Conservation (phyloP, 2,329 filamentous ascomycete genomes). For the Coniochaeta hoffmannii region DNA sequence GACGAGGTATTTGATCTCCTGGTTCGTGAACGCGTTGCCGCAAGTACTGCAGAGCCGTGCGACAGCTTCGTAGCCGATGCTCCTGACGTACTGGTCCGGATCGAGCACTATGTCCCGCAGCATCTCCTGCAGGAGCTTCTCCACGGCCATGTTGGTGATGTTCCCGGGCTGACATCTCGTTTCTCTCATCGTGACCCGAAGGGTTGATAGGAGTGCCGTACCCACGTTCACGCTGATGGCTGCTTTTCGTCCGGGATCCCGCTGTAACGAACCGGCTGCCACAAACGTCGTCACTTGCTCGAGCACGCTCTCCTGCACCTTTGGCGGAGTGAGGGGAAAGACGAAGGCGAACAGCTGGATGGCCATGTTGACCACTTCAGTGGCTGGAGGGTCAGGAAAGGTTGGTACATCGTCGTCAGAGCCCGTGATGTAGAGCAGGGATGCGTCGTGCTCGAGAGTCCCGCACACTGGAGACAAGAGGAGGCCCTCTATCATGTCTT, state of each 20-base stretch:
- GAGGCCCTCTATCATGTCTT: constrained; percentile 55
- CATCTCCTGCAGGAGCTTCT: constrained; percentile 77
- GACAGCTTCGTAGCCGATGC: constrained; percentile 75
- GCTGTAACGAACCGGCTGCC: constrained; percentile 69
- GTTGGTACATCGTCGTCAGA: constrained; percentile 35
- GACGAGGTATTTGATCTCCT: constrained; percentile 78
- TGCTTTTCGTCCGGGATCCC: constrained; percentile 81
- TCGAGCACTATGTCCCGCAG: constrained; percentile 67
- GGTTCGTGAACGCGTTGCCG: constrained; percentile 81
- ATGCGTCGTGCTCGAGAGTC: constrained; percentile 83
- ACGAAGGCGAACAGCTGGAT: constrained; percentile 90
- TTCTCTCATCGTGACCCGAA: constrained; percentile 81
- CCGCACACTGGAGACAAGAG: constrained; percentile 68
- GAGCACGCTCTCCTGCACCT: constrained; percentile 90
- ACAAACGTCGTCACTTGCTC: constrained; percentile 89
- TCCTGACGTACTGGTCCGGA: constrained; percentile 78
- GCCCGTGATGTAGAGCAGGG: constrained; percentile 61
- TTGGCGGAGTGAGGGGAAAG: constrained; percentile 79
- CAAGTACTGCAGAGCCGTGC: constrained; percentile 78
- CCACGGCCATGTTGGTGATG: constrained; percentile 66
- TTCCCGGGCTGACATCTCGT: constrained; percentile 66
- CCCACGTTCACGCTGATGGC: constrained; percentile 90
- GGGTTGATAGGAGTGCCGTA: constrained; percentile 67
- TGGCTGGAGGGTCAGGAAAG: constrained; percentile 73
- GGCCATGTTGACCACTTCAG: constrained; percentile 89